Percentiles rank a stretch among this genome's conserved stretches.
These are phyloP conservation scores for Mucor racemosus DNA, from an alignment of 371 early-diverging fungal species.

Conservation along the genomic window DNA sequence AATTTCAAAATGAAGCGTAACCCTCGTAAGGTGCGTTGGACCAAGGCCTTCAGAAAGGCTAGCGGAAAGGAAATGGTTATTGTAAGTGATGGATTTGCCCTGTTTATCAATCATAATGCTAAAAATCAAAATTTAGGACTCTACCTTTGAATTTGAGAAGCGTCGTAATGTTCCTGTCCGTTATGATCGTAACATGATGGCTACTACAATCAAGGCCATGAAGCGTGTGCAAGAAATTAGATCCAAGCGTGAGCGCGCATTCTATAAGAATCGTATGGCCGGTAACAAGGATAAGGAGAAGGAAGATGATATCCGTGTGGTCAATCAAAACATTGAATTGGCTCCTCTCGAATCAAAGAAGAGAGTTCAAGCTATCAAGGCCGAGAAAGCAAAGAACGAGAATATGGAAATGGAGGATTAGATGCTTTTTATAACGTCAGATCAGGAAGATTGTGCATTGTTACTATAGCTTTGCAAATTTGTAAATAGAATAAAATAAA, in stretches of 20 bases:
- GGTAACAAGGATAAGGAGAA: constrained; percentile 81
- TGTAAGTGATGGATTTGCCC: constrained; percentile 51
- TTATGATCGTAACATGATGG: constrained; percentile 95
- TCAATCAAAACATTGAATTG: constrained; percentile 88
- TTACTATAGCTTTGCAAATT: background rate
- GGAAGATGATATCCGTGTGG: constrained; percentile 72
- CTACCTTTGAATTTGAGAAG: constrained; percentile 97
- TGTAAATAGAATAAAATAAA: constrained; percentile 5
- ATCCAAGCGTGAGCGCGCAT: constrained; percentile 88
- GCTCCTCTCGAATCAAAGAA: constrained; percentile 69
- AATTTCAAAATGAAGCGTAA: constrained; percentile 99
- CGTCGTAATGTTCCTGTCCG: constrained; percentile 96
- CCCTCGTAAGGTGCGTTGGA: constrained; percentile 99
- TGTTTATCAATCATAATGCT: too few relatives aligned
- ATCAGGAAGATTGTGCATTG: background rate
- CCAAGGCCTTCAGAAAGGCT: constrained; percentile 98
- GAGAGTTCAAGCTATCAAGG: constrained; percentile 63
- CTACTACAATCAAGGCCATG: constrained; percentile 95
- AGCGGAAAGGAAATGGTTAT: constrained; percentile 99
- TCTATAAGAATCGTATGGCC: constrained; percentile 86
- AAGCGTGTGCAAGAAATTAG: constrained; percentile 94
- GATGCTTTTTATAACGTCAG: background rate
- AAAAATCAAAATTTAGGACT: constrained; percentile 63
- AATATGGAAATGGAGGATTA: constrained; percentile 69
- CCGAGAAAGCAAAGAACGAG: constrained; percentile 53